Percentiles rank a stretch among this genome's conserved stretches.
Evolutionary conservation across 2,329 filamentous ascomycete species (phyloP).

Genomic region (Fusarium chaquense): DNA sequence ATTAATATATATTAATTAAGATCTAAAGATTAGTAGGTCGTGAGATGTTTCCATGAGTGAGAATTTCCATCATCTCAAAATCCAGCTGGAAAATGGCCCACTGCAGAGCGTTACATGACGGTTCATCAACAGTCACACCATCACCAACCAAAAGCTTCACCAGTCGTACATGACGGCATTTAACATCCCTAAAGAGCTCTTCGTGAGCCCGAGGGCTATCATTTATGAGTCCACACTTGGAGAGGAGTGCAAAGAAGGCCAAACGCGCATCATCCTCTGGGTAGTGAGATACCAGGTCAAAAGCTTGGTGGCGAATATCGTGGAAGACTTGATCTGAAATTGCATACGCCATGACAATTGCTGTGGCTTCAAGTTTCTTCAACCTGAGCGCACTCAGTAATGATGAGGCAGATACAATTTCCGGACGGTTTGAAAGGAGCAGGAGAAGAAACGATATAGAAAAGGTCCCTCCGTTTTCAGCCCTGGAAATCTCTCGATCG

Average conservation of each 20-base stretch:
- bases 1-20: too few relatives aligned
- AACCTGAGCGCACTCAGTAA: background rate
- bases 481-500: background rate
- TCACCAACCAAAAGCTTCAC: slow-evolving; percentile 7
- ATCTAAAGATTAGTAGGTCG: background rate
- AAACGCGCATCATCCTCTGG: background rate
- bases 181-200: slow-evolving; percentile 6
- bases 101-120: slow-evolving; percentile 6
- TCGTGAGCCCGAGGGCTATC: slow-evolving; percentile 10
- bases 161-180: background rate
- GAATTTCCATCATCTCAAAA: slow-evolving; percentile 7
- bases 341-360: slow-evolving; percentile 11
- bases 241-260: background rate
- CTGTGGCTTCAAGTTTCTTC: slow-evolving; percentile 1
- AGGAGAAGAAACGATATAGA: background rate
- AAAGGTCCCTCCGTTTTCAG: background rate
- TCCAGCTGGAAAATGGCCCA: slow-evolving; percentile 10
- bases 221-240: background rate
- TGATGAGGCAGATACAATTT: accelerated
- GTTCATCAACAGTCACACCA: slow-evolving; percentile 1
- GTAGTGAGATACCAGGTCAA: background rate
- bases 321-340: slow-evolving; percentile 7
- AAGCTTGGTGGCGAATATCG: background rate
- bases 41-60: background rate
- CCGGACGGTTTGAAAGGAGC: background rate